Base-by-base conservation (phyloP, 2,329 filamentous ascomycete species). In the Phoma sp. region DNA sequence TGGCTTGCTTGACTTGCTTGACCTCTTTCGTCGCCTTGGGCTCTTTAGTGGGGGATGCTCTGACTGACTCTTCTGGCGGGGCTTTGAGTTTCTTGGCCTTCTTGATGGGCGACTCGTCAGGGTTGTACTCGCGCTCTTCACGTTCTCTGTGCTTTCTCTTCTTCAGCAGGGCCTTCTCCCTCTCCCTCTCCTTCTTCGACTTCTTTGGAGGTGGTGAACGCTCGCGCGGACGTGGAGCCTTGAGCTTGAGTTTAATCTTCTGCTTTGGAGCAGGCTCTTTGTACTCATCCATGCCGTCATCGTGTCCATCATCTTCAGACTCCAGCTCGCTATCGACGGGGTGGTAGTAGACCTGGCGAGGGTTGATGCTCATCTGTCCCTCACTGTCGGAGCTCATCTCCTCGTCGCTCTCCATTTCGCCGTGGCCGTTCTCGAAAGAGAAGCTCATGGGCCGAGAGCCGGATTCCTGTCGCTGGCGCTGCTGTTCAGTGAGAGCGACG, bases 361-460 rank as follows among this genome's bases (percentile, higher is more conserved):
- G 72, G 32, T 75, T 72, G 38, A 74, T 62, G 57, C 69, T 74
- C 37, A 61, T 57, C 49, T 68, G 62, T 7, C 64, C 68, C 44
- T 72, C 71, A 36, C 71, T 73, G 25, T 61, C 69, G 10, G 70
- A 73, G 27, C 68, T 68, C 36, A 70, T 63, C 22, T 68, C 79
- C 36, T 70, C 76, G 55, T 84, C 81, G 31, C 81, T 85, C 53
- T 73, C 81, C 76, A 60, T 82, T 53, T 82, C 80, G 36, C 84
- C 84, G 55, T 84, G 81, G 0, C 83, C 82, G 67, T 85, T 83
- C 67, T 89, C 86, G 64, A 91, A 91, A 51, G 88, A 86, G 58
- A 90, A 88, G 71, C 87, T 90, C 86, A 91, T 91, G 61, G 87
- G 79, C 58, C 81, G 82, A 33, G 69, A 78, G 27, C 77, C 76